Evolutionary conservation across 2,329 filamentous ascomycete species (phyloP).

Genomic region (Colletotrichum sp.): DNA sequence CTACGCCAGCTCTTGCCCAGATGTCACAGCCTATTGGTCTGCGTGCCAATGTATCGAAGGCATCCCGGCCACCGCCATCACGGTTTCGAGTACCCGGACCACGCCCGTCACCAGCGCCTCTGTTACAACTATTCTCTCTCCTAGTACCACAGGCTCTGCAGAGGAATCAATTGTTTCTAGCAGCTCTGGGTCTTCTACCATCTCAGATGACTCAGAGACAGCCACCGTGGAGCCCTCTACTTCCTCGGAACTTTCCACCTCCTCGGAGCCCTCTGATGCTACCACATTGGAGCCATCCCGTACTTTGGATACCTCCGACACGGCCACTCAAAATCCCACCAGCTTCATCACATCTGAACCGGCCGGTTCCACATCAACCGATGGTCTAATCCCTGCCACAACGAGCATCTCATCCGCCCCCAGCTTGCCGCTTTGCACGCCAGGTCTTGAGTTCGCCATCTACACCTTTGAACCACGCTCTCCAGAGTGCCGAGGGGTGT

Average conservation of each 20-base stretch:
- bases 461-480: not conserved
- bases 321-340: not conserved
- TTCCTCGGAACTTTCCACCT: not conserved
- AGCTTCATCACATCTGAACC: not conserved
- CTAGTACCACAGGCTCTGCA: not conserved
- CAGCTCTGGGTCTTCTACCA: not conserved
- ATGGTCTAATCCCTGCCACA: not conserved
- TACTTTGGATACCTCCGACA: not conserved
- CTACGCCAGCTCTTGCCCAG: slow-evolving; percentile 21
- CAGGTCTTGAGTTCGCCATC: not conserved
- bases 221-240: not conserved
- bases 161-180: not conserved
- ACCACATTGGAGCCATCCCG: not conserved
- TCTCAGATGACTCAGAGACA: not conserved
- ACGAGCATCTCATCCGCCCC: not conserved
- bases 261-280: not conserved
- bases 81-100: not conserved
- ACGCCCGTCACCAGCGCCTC: not conserved
- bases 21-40: slow-evolving; percentile 19
- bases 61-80: slow-evolving; percentile 17
- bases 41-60: slow-evolving; percentile 25
- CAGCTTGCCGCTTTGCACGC: not conserved
- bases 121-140: not conserved
- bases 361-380: not conserved
- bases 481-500: not conserved